Conservation (phyloP, 23 red algal genomes). For the Agarophyton chilense region DNA sequence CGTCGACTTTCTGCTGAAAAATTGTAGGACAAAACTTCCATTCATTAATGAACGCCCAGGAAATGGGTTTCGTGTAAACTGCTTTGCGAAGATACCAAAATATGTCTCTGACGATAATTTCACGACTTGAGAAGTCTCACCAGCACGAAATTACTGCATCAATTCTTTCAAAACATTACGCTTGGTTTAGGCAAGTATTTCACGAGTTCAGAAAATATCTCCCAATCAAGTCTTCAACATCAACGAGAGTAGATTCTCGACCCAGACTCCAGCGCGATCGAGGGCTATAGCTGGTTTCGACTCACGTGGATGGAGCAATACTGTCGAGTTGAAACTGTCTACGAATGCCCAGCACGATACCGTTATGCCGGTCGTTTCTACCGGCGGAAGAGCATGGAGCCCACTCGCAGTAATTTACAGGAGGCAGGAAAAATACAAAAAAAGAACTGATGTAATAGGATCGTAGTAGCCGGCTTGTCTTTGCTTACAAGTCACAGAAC, state of each 20-base stretch:
- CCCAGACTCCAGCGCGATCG: background rate
- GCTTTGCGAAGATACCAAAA: background rate
- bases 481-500: background rate
- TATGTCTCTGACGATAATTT: background rate
- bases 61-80: background rate
- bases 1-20: too few species aligned
- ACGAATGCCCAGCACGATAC: background rate
- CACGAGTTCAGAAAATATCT: background rate
- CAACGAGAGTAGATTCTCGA: background rate
- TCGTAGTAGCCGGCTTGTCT: background rate
- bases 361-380: slow-evolving; percentile 5
- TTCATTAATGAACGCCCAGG: too few species aligned
- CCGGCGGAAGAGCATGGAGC: background rate
- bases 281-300: background rate
- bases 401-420: too few species aligned
- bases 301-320: background rate
- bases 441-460: background rate
- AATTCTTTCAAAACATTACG: background rate
- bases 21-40: too few species aligned
- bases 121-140: background rate
- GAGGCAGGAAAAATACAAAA: background rate
- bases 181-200: background rate
- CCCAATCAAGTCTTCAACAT: background rate
- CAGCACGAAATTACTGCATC: background rate
- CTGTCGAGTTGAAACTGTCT: background rate